Conservation (phyloP, 345 rosid species). For the Salix viminalis region DNA sequence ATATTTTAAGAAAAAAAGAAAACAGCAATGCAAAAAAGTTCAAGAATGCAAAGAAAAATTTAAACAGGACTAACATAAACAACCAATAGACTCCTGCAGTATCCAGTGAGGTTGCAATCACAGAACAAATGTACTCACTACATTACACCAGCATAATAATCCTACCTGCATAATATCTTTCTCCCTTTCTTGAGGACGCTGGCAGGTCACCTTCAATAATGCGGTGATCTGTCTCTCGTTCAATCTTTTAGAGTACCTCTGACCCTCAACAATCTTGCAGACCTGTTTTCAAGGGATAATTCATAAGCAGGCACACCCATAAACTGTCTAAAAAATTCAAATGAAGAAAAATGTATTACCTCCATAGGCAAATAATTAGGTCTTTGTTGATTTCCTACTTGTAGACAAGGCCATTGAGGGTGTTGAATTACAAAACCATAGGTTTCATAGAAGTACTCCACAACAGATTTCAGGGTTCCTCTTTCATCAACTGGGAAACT, state of each 20-base stretch:
- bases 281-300: constrained; percentile 43
- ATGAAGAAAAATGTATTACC: constrained; percentile 29
- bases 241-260: constrained; percentile 86
- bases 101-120: neutral
- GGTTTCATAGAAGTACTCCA: constrained; percentile 75
- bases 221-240: constrained; percentile 95
- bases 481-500: constrained; percentile 89
- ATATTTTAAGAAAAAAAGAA: neutral
- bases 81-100: neutral
- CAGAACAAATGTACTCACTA: neutral
- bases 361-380: constrained; percentile 96
- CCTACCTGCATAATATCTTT: constrained; percentile 67
- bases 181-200: constrained; percentile 82
- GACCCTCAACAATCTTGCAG: constrained; percentile 96
- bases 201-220: constrained; percentile 86
- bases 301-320: neutral
- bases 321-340: neutral
- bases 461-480: constrained; percentile 83
- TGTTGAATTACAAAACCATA: constrained; percentile 72
- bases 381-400: constrained; percentile 87
- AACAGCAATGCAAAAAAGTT: neutral
- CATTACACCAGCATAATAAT: neutral
- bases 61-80: neutral
- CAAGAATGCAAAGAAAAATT: neutral
- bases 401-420: constrained; percentile 82